Evolutionary conservation across 2,329 filamentous ascomycete species (phyloP), one percentile per base, ranked within the genome.

Genomic region (Aspergillus uvarum): DNA sequence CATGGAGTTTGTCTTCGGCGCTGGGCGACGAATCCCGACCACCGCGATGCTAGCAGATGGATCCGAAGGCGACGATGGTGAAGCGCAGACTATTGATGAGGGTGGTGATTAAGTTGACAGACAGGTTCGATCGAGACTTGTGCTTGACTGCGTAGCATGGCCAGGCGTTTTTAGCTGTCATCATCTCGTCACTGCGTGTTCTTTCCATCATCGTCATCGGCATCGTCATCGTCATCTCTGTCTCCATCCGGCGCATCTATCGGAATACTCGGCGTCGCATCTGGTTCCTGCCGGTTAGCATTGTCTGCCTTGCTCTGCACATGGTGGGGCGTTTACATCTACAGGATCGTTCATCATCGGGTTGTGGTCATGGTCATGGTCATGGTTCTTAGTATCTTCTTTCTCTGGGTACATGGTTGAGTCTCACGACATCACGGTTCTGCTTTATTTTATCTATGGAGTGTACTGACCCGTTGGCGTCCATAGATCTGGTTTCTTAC

Each of bases 1-100:
- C 67, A 87, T 95, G 84, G 88, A 94, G 78, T 86, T 90, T 76
- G 77, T 96, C 2, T 94, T 90, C 73, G 89, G 87, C 4, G 74
- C 77, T 2, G 77, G 77, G 19, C 71, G 73, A 52, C 72, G 66
- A 52, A 5, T 70, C 11, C 66, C 70, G 1, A 62, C 65, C 3
- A 63, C 60, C 19, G 63, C 73, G 2, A 66, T 74, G 48, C 60
- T 74, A 21, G 58, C 64, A 10, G 65, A 68, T 24, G 59, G 59
- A 14, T 61, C 67, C 22, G 67, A 68, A 5, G 16, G 38, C 38
- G 38, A 19, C n/a, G 62, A 67, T 49, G 24, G 53, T 22, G 61
- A 52, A 10, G 42, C 55, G 26, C 59, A 67, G 32, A 51, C 38
- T 11, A 64, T 67, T 42, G 65, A 66, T 2, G 38, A 44, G 6